These are phyloP conservation scores for Cystoderma amianthinum DNA, from an alignment of 768 basidiomycete genomes.

Conservation along the genomic window DNA sequence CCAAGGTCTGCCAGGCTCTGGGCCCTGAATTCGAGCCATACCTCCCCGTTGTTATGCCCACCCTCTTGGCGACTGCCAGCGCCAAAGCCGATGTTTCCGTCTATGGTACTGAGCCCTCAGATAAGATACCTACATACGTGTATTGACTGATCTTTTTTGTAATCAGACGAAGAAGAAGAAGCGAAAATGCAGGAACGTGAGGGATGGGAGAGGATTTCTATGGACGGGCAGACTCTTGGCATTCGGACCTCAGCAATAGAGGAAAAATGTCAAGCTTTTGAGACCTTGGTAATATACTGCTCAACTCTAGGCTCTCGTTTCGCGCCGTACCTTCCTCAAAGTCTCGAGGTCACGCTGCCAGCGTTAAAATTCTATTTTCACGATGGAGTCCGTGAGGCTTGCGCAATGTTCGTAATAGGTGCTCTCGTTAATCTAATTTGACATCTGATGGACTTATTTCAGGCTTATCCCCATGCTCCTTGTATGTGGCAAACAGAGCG, in stretches of 20 bases:
- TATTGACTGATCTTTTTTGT: too few relatives aligned
- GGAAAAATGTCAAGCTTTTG: slow-evolving; percentile 84
- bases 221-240: slow-evolving; percentile 73
- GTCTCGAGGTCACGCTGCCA: slow-evolving; percentile 66
- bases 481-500: slow-evolving; percentile 57
- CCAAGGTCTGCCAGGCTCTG: slow-evolving; percentile 82
- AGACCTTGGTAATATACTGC: slow-evolving; percentile 78
- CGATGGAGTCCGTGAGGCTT: slow-evolving; percentile 78
- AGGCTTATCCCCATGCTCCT: slow-evolving; percentile 73
- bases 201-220: slow-evolving; percentile 72
- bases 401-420: slow-evolving; percentile 63
- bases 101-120: too few relatives aligned
- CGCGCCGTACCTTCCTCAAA: slow-evolving; percentile 66
- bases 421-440: too few relatives aligned
- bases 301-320: slow-evolving; percentile 61
- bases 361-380: slow-evolving; percentile 75
- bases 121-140: too few relatives aligned
- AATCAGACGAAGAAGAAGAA: slow-evolving; percentile 50
- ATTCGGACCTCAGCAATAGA: slow-evolving; percentile 78
- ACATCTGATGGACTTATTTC: too few relatives aligned
- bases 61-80: slow-evolving; percentile 64
- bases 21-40: slow-evolving; percentile 84
- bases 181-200: slow-evolving; percentile 53
- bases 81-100: slow-evolving; percentile 77
- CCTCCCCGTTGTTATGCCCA: slow-evolving; percentile 79